Evolutionary conservation across 352 stramenopile genomes (phyloP).

Genomic region (Halophytophthora batemanensis): DNA sequence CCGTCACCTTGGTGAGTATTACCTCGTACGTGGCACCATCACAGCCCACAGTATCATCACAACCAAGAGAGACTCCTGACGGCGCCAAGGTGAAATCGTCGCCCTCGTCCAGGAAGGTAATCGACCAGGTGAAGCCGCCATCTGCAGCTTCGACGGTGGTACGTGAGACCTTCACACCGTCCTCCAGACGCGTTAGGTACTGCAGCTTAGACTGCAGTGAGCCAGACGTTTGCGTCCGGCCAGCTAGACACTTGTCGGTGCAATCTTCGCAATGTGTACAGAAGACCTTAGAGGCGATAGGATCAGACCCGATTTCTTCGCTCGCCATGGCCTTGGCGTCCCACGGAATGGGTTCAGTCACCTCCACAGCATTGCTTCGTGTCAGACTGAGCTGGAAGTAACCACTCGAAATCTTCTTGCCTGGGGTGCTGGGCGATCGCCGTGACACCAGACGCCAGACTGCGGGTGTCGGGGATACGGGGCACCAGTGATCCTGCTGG

Average conservation of each 20-base stretch:
- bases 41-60: constrained; percentile 16
- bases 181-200: constrained; percentile 35
- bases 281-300: constrained; percentile 66
- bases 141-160: constrained; percentile 34
- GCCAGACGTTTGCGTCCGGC: constrained; percentile 46
- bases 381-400: constrained; percentile 62
- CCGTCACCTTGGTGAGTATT: constrained; percentile 52
- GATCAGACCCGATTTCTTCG: constrained; percentile 76
- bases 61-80: constrained; percentile 15
- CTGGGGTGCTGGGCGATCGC: constrained; percentile 17
- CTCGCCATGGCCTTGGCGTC: constrained; percentile 84
- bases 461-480: constrained; percentile 39
- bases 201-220: constrained; percentile 76
- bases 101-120: constrained; percentile 88
- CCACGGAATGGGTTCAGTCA: constrained; percentile 89
- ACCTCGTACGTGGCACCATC: constrained; percentile 38
- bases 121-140: constrained; percentile 81
- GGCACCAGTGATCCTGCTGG: constrained; percentile 67
- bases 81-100: constrained; percentile 73
- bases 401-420: constrained; percentile 38
- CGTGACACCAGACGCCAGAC: constrained; percentile 56
- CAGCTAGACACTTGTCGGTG: constrained; percentile 24
- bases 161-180: constrained; percentile 75
- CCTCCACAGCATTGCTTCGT: constrained; percentile 35
- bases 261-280: constrained; percentile 51